A percentile compares a stretch with the other conserved stretches of the same genome.
Conservation (phyloP, 2,329 filamentous ascomycete species). For the Hypoxylon sp. region DNA sequence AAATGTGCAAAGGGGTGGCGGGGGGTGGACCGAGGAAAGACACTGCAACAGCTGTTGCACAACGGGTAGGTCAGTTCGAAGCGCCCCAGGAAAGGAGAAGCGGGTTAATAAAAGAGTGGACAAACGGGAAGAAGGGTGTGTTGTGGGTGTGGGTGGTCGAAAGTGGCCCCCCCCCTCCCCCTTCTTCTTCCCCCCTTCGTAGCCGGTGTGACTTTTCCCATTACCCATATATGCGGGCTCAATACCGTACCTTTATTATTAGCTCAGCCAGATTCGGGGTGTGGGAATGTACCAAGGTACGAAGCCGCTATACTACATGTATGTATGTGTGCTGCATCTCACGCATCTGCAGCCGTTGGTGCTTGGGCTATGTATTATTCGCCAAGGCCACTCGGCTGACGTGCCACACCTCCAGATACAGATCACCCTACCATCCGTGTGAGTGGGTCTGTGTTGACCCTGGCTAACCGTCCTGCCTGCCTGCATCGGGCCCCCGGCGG, state of each 20-base stretch:
- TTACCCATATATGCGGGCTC: conserved; percentile 31
- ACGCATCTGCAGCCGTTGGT: conserved; percentile 55
- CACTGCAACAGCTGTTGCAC: conserved; percentile 37
- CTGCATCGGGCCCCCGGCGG: conserved; percentile 42
- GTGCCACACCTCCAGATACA: conserved; percentile 51
- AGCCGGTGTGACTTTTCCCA: conserved; percentile 45
- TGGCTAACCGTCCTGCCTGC: conserved; percentile 43
- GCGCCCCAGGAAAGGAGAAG: conserved; percentile 44
- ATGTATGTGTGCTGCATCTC: conserved; percentile 55
- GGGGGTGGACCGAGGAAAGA: conserved; percentile 38
- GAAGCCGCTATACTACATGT: conserved; percentile 38
- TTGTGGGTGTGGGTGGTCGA: conserved; percentile 3
- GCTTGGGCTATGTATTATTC: conserved; percentile 49
- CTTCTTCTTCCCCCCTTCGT: conserved; percentile 1
- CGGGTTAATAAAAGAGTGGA: conserved; percentile 47
- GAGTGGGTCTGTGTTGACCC: conserved; percentile 39
- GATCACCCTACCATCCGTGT: conserved; percentile 49
- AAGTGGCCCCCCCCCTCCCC: neutral
- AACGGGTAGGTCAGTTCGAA: conserved; percentile 40
- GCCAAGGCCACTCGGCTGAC: conserved; percentile 45
- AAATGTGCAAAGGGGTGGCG: conserved; percentile 1
- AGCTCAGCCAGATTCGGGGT: conserved; percentile 40
- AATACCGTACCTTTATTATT: conserved; percentile 38
- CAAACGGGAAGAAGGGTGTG: conserved; percentile 32
- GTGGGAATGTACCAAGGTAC: conserved; percentile 42